Evolutionary conservation across 2,329 filamentous ascomycete genomes (phyloP).

Genomic region (Stachybotrys elegans): DNA sequence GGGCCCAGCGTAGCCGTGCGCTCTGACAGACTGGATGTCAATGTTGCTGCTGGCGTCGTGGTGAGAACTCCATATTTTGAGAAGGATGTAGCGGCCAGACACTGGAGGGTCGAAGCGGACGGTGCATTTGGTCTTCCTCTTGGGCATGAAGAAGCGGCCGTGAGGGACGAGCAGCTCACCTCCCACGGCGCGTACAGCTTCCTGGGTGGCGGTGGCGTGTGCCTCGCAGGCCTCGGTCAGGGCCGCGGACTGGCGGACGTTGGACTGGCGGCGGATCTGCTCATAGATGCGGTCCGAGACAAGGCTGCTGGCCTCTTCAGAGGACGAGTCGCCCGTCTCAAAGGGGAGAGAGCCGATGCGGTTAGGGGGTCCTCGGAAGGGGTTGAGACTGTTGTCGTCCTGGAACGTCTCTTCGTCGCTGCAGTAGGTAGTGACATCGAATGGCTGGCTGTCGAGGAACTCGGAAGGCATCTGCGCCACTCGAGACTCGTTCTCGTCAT

Average conservation of each 20-base stretch:
- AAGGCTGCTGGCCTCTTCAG: constrained; percentile 23
- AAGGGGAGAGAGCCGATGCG: constrained; percentile 52
- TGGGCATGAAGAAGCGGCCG: constrained; percentile 78
- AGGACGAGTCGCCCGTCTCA: constrained; percentile 39
- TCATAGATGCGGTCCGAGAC: constrained; percentile 20
- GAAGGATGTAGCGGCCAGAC: constrained; percentile 74
- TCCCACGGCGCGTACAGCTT: constrained; percentile 51
- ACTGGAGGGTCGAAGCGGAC: constrained; percentile 81
- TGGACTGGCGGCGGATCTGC: constrained; percentile 14
- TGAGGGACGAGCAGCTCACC: constrained; percentile 64
- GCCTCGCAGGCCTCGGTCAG: constrained; percentile 37
- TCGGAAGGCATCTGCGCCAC: constrained; percentile 53
- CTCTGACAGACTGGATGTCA: constrained; percentile 81
- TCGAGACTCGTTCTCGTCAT: constrained; percentile 39
- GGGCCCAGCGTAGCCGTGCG: constrained; percentile 78
- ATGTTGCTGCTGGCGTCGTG: constrained; percentile 66
- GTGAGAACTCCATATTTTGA: constrained; percentile 85
- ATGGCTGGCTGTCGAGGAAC: constrained; percentile 43
- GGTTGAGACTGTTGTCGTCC: constrained; percentile 13
- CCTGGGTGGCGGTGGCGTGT: constrained; percentile 48
- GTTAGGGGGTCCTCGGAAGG: constrained; percentile 39
- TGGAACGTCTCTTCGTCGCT: constrained; percentile 53
- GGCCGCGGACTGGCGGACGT: constrained; percentile 15
- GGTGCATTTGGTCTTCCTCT: constrained; percentile 77
- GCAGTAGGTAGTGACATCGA: constrained; percentile 54